These are phyloP conservation scores for Mortierella sp. DNA, from an alignment of 371 early-diverging fungal genomes.

Conservation along the genomic window DNA sequence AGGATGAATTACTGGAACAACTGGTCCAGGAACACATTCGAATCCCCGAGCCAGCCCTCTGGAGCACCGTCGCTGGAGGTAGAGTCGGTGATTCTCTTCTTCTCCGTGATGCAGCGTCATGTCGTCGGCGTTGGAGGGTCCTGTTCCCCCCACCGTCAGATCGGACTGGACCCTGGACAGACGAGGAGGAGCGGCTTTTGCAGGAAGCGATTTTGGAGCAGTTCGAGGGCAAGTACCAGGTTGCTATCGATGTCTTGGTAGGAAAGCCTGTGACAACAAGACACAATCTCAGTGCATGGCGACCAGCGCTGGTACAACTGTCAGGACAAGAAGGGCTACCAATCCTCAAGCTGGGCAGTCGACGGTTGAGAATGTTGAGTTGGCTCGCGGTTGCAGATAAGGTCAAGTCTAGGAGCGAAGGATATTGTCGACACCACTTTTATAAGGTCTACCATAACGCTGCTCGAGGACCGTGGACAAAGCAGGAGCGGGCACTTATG, in stretches of 20 bases:
- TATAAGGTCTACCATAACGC: background rate
- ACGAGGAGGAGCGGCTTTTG: background rate
- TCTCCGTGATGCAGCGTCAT: background rate
- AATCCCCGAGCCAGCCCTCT: background rate
- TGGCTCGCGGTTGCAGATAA: background rate
- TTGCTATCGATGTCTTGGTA: background rate
- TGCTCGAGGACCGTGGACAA: background rate
- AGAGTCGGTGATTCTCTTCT: background rate
- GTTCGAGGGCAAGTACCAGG: background rate
- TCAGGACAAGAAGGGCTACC: background rate
- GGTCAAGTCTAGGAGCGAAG: background rate
- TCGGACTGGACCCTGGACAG: background rate
- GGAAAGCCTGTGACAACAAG: background rate
- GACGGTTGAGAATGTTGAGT: background rate
- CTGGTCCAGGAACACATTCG: background rate
- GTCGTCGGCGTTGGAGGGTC: background rate
- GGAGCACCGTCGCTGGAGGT: background rate
- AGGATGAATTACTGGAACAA: background rate
- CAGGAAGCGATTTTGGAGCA: background rate
- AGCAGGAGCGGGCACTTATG: background rate
- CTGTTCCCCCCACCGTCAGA: background rate
- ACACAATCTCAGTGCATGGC: background rate
- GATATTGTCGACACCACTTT: background rate
- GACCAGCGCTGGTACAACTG: background rate
- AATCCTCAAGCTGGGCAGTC: background rate